phyloP scores from a whole-genome alignment of 495 filamentous ascomycete species.

The Hypoxylon fuscum region DNA sequence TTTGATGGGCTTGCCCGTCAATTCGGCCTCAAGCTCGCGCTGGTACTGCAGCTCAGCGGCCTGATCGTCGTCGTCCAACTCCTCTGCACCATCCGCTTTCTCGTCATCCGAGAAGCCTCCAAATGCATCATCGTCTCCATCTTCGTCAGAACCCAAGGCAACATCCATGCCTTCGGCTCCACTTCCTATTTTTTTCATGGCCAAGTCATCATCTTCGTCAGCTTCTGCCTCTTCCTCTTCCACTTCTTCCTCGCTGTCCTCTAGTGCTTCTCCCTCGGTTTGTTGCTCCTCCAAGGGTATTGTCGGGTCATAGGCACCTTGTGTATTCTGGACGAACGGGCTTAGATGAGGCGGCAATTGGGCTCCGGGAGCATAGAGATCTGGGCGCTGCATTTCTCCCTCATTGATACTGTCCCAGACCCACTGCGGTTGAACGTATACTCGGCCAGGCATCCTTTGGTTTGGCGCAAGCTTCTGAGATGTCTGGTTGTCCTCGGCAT shows the following conservation, averaged over 20 bases:
- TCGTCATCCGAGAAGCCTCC: constrained; percentile 56
- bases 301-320: constrained; percentile 89
- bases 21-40: constrained; percentile 90
- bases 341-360: constrained; percentile 92
- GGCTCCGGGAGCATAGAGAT: constrained; percentile 89
- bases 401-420: constrained; percentile 96
- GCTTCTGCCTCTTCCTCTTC: constrained; percentile 58
- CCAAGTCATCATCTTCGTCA: constrained; percentile 46
- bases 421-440: constrained; percentile 97
- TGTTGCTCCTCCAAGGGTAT: constrained; percentile 81
- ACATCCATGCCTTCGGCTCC: constrained; percentile 55
- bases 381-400: constrained; percentile 83
- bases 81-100: constrained; percentile 53
- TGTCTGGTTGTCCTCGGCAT: constrained; percentile 65
- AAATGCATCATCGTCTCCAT: constrained; percentile 48
- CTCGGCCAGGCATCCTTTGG: constrained; percentile 83
- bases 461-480: constrained; percentile 60
- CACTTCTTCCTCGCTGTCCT: constrained; percentile 67
- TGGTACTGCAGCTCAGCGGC: constrained; percentile 68
- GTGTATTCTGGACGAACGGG: constrained; percentile 89
- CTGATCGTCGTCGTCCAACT: constrained; percentile 59
- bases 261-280: constrained; percentile 78
- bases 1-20: constrained; percentile 62
- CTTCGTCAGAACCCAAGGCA: constrained; percentile 55
- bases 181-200: constrained; percentile 54